Base-by-base conservation (phyloP, 352 stramenopile species). In the Globisporangium middletonii region DNA sequence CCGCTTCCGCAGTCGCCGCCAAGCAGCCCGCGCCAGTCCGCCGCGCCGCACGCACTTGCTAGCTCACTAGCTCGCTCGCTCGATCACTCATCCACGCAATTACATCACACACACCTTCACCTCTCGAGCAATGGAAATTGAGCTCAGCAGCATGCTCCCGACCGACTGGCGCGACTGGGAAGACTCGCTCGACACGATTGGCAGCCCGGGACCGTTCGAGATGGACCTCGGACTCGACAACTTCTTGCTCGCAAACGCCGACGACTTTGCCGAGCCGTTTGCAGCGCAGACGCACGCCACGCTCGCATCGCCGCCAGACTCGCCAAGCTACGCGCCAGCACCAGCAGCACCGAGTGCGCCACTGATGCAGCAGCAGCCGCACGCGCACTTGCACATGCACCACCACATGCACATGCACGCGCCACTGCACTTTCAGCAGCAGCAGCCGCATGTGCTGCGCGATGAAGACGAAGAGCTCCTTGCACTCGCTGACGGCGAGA, bases 241-340 rank as follows among this genome's bases (percentile, higher is more conserved):
- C 50, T 87, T 83, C 47, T 47, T 89, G 52, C 53, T 90, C 44
- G 67, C 73, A 16, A 75, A 67, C 15, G 69, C 72, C 15, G 78
- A 90, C 51, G 76, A 85, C 54, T 84, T 88, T 62, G 68, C 85
- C 46, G 77, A 85, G 49, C 72, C 75, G 9, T 73, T 86, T 27
- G 57, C 37, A 4, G 48, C 38, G 16, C 30, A 16, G 26, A 16
- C 47, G 26, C 48, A 42, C 52, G 59, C 11, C 52, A 59, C 48
- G n/a, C 41, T 50, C 60, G 62, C 53, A 52, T 57, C 56, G 23
- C 59, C 67, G 41, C 63, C 70, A 3, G 54, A 73, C 47, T 77
- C 65, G 57, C 65, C 67, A 12, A 55, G 68, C 16, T 79, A 72
- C 51, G 33, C 18, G 11, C n/a, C 33, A 6, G 18, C 49, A 8